These are phyloP conservation scores for Monosporascus sp. DNA, from an alignment of 2,329 filamentous ascomycete genomes.

Conservation along the genomic window DNA sequence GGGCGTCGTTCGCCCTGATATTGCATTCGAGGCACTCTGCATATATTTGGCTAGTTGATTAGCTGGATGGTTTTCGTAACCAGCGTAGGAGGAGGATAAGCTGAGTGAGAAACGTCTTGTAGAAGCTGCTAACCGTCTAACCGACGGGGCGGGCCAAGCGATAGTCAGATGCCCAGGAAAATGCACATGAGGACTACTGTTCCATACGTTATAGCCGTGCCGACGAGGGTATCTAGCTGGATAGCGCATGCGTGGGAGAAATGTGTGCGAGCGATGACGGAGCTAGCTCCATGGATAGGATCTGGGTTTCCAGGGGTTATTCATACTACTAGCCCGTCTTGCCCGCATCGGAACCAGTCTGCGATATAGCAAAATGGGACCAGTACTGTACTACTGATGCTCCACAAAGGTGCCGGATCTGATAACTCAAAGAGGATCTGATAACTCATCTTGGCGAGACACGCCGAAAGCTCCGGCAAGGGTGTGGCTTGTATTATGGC, in stretches of 20 bases:
- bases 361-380: constrained; percentile 16
- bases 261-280: background rate
- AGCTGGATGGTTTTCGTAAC: background rate
- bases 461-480: constrained; percentile 6
- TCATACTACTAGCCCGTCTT: background rate
- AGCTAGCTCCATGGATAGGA: background rate
- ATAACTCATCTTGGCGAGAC: constrained; percentile 19
- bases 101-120: too few relatives aligned
- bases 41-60: background rate
- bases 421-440: constrained; percentile 28
- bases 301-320: background rate
- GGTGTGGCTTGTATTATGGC: background rate
- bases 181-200: too few relatives aligned
- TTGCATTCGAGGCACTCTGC: background rate
- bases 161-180: too few relatives aligned
- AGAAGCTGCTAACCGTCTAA: too few relatives aligned
- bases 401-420: constrained; percentile 21
- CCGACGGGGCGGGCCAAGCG: too few relatives aligned
- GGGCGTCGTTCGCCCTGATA: background rate
- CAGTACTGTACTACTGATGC: constrained; percentile 6
- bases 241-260: too few relatives aligned
- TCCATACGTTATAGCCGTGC: background rate
- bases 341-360: constrained; percentile 4
- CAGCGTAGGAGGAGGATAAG: background rate
- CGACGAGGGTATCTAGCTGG: too few relatives aligned